These are phyloP conservation scores for Apiospora koreana DNA, from an alignment of 2,329 filamentous ascomycete genomes.

Conservation along the genomic window DNA sequence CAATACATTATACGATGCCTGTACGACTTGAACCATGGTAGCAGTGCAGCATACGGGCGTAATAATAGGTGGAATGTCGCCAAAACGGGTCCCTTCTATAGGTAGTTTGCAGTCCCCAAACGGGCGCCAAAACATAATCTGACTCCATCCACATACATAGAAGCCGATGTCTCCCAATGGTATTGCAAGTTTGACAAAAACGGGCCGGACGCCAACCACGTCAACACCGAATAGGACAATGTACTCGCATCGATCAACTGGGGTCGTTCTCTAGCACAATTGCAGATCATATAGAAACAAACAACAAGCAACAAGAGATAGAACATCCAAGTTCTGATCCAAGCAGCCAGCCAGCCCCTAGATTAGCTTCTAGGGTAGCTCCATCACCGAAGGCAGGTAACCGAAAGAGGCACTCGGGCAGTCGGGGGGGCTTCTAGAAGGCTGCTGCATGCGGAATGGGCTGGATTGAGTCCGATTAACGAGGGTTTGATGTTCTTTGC, in stretches of 20 bases:
- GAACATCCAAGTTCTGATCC: neutral
- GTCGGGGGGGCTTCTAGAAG: conserved; percentile 7
- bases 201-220: neutral
- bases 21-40: neutral
- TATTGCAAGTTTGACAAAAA: neutral
- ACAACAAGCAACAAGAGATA: neutral
- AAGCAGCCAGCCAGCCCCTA: neutral
- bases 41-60: conserved; percentile 4
- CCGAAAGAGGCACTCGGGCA: neutral
- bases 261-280: neutral
- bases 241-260: neutral
- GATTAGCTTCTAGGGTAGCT: neutral
- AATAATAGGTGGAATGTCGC: neutral
- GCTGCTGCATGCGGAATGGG: conserved; percentile 2
- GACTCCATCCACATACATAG: neutral
- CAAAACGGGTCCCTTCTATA: neutral
- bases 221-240: neutral
- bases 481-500: neutral
- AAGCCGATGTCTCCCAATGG: neutral
- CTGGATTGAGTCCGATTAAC: neutral
- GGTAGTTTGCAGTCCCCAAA: neutral
- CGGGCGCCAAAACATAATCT: neutral
- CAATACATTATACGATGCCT: conserved; percentile 1
- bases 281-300: conserved; percentile 4
- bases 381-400: neutral